phyloP scores from a whole-genome alignment of 176 grass and related monocot genomes.

The Elaeis guineensis region DNA sequence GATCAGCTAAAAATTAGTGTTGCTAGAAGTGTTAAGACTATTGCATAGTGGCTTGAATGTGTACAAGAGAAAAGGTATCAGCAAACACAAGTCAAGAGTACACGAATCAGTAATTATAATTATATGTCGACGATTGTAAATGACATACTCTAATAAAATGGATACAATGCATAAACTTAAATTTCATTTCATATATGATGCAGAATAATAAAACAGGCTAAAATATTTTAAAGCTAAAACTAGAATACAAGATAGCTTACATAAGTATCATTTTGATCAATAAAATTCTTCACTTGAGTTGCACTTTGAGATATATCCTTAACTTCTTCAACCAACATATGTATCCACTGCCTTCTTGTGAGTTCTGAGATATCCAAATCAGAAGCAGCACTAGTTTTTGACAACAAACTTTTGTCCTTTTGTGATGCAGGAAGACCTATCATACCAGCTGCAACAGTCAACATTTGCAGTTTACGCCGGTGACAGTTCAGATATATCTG shows the following conservation, averaged over 20 bases:
- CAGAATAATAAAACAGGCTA: neutral
- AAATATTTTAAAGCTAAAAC: conserved; percentile 1
- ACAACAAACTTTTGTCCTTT: conserved; percentile 23
- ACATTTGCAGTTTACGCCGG: conserved; percentile 72
- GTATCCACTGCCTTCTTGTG: conserved; percentile 39
- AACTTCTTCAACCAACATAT: conserved; percentile 68
- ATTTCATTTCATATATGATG: too few species aligned
- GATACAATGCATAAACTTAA: too few species aligned
- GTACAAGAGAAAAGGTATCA: too few species aligned
- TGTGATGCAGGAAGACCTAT: conserved; percentile 20
- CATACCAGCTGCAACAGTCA: conserved; percentile 69
- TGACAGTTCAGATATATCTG: conserved; percentile 77
- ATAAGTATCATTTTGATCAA: conserved; percentile 45
- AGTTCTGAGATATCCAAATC: conserved; percentile 53
- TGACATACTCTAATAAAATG: too few species aligned
- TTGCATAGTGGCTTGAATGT: too few species aligned
- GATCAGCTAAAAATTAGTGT: too few species aligned
- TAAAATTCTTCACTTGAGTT: conserved; percentile 52
- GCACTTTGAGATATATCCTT: conserved; percentile 60
- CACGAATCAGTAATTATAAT: too few species aligned
- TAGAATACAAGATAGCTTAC: conserved; percentile 47
- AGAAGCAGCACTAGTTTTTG: conserved; percentile 7
- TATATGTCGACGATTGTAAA: too few species aligned
- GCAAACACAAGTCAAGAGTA: too few species aligned
- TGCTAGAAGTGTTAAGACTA: too few species aligned